A percentile compares a stretch with the other conserved stretches of the same genome.
Conservation (phyloP, 2,329 filamentous ascomycete species). For the Cercospora beticola region DNA sequence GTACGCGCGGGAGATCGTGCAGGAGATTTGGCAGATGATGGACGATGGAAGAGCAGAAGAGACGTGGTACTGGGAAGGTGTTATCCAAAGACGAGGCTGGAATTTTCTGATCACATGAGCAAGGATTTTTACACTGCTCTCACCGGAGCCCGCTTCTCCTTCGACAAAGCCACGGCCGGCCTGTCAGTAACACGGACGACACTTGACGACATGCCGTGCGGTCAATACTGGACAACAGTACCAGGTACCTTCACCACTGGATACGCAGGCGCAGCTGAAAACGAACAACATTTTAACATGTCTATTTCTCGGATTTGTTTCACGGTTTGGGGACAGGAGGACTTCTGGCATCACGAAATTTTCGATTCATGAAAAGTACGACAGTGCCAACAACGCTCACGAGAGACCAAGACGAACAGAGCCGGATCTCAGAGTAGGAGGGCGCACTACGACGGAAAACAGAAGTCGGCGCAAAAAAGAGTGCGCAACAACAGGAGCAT, state of each 20-base stretch:
- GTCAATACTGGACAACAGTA: neutral
- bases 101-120: conserved; percentile 59
- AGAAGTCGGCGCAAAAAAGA: neutral
- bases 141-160: neutral
- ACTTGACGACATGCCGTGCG: neutral
- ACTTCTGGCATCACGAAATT: conserved; percentile 1
- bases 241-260: neutral
- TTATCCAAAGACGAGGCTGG: conserved; percentile 59
- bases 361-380: conserved; percentile 12
- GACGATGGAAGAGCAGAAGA: conserved; percentile 54
- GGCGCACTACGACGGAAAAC: neutral
- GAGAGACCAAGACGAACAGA: neutral
- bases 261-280: neutral
- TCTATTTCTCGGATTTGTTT: neutral
- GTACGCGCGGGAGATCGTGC: conserved; percentile 56
- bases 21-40: conserved; percentile 61
- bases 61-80: conserved; percentile 64
- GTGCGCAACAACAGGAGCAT: neutral
- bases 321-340: neutral
- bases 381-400: neutral
- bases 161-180: neutral
- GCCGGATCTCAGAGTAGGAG: neutral
- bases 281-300: neutral
- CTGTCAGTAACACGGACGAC: neutral
- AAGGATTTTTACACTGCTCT: neutral